A percentile compares a stretch with the other conserved stretches of the same genome.
phyloP scores from a whole-genome alignment of 495 filamentous ascomycete genomes.

The Penicillium lividum region DNA sequence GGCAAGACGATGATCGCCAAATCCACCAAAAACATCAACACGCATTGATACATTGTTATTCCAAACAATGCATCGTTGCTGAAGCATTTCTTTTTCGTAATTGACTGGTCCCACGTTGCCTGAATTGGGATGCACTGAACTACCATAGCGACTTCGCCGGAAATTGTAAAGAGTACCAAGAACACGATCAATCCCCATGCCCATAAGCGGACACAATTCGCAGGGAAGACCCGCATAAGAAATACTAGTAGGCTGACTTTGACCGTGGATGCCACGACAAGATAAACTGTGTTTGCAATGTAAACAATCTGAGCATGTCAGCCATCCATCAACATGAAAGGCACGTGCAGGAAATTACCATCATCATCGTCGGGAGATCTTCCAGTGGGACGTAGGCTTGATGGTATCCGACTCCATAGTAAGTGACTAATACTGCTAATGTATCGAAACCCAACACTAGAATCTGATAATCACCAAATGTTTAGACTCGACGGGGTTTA shows the following conservation, averaged over 20 bases:
- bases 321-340: not conserved
- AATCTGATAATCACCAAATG: not conserved
- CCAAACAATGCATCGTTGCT: conserved; percentile 13
- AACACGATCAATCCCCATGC: conserved; percentile 18
- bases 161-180: conserved; percentile 16
- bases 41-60: conserved; percentile 22
- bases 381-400: conserved; percentile 4
- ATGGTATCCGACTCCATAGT: conserved; percentile 10
- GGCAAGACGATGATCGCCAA: conserved; percentile 53
- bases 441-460: conserved; percentile 1
- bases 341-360: not conserved
- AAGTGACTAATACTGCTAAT: conserved; percentile 2
- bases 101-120: conserved; percentile 17
- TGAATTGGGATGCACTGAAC: conserved; percentile 22
- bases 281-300: conserved; percentile 16
- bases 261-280: conserved; percentile 20
- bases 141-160: conserved; percentile 16
- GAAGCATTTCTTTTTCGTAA: conserved; percentile 14
- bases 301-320: conserved; percentile 15
- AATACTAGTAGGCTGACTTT: conserved; percentile 22
- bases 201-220: conserved; percentile 8
- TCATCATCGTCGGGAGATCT: not conserved
- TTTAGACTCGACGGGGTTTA: not conserved
- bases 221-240: conserved; percentile 26
- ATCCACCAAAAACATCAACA: conserved; percentile 45